A percentile compares a stretch with the other conserved stretches of the same genome.
These are phyloP conservation scores for Noccaea caerulescens DNA, from an alignment of 345 rosid genomes.

Conservation along the genomic window DNA sequence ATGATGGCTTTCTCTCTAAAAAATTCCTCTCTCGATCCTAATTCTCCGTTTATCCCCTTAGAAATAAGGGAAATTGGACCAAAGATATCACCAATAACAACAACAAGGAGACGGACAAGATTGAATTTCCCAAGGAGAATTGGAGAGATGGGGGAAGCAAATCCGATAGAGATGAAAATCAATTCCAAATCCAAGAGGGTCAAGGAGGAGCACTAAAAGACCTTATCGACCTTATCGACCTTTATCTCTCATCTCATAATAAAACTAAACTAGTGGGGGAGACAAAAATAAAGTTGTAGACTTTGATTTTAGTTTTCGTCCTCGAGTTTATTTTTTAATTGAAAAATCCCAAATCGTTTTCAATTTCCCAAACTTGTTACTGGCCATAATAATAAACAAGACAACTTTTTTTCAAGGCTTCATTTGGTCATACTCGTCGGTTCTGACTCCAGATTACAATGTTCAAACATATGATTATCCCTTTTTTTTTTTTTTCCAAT, in stretches of 20 bases:
- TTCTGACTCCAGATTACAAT: constrained; percentile 4
- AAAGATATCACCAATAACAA: neutral
- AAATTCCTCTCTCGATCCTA: constrained; percentile 10
- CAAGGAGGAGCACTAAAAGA: neutral
- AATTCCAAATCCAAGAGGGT: constrained; percentile 35
- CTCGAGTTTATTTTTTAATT: too few species aligned
- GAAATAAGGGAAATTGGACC: neutral
- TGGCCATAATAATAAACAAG: neutral
- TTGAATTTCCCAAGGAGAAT: neutral
- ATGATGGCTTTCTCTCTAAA: neutral
- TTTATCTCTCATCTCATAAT: neutral
- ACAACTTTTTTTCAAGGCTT: neutral
- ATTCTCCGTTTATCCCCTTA: neutral
- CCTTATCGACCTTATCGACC: constrained; percentile 38
- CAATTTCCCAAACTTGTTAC: constrained; percentile 20
- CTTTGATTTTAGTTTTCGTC: neutral
- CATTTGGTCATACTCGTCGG: constrained; percentile 5
- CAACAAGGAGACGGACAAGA: neutral
- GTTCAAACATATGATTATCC: neutral
- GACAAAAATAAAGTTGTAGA: constrained; percentile 4
- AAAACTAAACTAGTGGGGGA: constrained; percentile 8
- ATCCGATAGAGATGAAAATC: constrained; percentile 30
- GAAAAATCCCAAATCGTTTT: constrained; percentile 1
- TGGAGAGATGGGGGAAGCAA: constrained; percentile 14
- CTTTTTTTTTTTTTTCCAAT: neutral